Conservation (phyloP, 2,329 filamentous ascomycete genomes). For the Massarina eburnea region DNA sequence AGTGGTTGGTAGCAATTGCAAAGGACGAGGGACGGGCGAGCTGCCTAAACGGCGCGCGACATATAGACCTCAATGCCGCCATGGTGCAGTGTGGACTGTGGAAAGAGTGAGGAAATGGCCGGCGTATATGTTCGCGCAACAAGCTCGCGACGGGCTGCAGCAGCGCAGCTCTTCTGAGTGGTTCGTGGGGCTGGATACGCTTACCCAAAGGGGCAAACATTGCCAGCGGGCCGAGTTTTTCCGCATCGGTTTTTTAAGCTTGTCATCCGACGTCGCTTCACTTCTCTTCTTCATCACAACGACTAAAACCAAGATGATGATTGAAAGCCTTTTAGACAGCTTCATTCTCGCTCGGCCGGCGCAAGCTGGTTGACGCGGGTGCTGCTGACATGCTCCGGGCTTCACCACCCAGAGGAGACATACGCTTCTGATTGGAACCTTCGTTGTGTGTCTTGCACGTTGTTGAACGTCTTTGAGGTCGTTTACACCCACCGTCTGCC, state of each 20-base stretch:
- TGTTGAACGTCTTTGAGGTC: too few relatives aligned
- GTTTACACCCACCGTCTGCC: too few relatives aligned
- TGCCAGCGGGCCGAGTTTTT: constrained; percentile 22
- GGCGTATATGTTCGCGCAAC: neutral
- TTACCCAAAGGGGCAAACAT: constrained; percentile 7
- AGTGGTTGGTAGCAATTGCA: constrained; percentile 34
- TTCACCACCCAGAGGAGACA: constrained; percentile 51
- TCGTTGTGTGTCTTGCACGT: constrained; percentile 27
- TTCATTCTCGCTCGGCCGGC: constrained; percentile 55
- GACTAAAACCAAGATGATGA: constrained; percentile 86
- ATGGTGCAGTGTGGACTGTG: constrained; percentile 30
- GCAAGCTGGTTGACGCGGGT: constrained; percentile 51
- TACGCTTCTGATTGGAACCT: constrained; percentile 48
- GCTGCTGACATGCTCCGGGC: constrained; percentile 53
- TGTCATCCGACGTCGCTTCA: constrained; percentile 9
- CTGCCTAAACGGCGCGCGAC: constrained; percentile 43
- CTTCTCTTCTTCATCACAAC: constrained; percentile 52
- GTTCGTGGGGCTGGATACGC: neutral
- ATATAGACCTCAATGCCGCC: constrained; percentile 45
- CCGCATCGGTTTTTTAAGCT: constrained; percentile 11
- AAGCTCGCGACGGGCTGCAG: too few relatives aligned
- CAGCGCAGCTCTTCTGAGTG: too few relatives aligned
- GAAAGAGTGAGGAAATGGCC: neutral
- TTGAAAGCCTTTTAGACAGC: constrained; percentile 64
- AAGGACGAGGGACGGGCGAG: constrained; percentile 26